These are phyloP conservation scores for Flammula alnicola DNA, from an alignment of 1,284 basidiomycete genomes.

Conservation along the genomic window DNA sequence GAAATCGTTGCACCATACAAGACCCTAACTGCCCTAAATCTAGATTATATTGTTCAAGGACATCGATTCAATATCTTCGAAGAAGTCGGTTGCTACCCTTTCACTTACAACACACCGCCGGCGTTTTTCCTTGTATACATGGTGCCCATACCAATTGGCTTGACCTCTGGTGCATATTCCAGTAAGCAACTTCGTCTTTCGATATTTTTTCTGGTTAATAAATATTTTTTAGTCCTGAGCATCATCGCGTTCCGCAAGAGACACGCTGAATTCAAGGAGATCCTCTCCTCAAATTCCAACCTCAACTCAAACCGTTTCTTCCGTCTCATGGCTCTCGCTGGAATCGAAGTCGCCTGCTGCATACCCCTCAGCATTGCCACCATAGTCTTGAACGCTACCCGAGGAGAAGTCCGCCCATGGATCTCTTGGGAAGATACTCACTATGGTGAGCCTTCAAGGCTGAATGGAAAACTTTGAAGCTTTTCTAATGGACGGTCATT, in stretches of 20 bases:
- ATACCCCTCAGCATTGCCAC: slow-evolving; percentile 37
- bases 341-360: slow-evolving; percentile 44
- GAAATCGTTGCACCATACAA: background rate
- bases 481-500: too few species aligned
- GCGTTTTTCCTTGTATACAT: slow-evolving; percentile 44
- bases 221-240: slow-evolving; percentile 37
- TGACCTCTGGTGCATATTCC: slow-evolving; percentile 44
- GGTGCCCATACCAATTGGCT: slow-evolving; percentile 47
- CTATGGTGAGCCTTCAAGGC: slow-evolving; percentile 31
- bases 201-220: background rate
- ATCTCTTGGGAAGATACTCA: slow-evolving; percentile 46
- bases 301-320: slow-evolving; percentile 53
- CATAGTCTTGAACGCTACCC: slow-evolving; percentile 33
- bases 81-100: slow-evolving; percentile 56
- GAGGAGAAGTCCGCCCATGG: slow-evolving; percentile 41
- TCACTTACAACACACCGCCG: slow-evolving; percentile 47
- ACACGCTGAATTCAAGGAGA: slow-evolving; percentile 43
- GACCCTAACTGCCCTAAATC: background rate
- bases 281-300: slow-evolving; percentile 40
- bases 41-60: slow-evolving; percentile 53
- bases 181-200: slow-evolving; percentile 32
- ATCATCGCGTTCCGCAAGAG: slow-evolving; percentile 42
- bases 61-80: slow-evolving; percentile 64
- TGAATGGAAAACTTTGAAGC: too few species aligned
- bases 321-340: slow-evolving; percentile 57